Percentiles rank a stretch among this genome's conserved stretches.
Conservation (phyloP, 306 rosid species). For the Rosa rugosa region DNA sequence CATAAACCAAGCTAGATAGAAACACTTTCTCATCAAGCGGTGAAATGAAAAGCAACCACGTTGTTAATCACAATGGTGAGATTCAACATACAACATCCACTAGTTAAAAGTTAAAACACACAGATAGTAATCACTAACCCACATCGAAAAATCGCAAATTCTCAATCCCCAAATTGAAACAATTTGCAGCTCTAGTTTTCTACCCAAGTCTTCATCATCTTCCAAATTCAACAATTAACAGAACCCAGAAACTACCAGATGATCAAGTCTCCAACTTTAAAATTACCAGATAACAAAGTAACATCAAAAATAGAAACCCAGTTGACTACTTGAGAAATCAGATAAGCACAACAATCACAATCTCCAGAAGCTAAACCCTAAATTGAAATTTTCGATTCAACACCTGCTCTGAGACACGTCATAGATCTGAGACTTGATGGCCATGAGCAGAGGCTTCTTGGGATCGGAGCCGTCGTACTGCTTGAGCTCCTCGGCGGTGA, state of each 20-base stretch:
- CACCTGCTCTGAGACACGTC: slow-evolving; percentile 96
- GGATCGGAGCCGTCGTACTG: slow-evolving; percentile 75
- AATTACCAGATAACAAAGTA: neutral
- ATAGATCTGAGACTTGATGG: slow-evolving; percentile 97
- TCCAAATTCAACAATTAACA: neutral
- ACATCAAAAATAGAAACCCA: neutral
- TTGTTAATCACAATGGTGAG: neutral
- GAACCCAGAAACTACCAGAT: neutral
- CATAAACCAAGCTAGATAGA: neutral
- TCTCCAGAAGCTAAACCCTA: slow-evolving; percentile 16
- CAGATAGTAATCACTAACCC: neutral
- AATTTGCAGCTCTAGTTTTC: neutral
- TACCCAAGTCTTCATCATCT: neutral
- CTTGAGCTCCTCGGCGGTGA: slow-evolving; percentile 67
- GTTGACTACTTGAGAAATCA: slow-evolving; percentile 5
- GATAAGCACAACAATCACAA: slow-evolving; percentile 1
- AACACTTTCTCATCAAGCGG: slow-evolving; percentile 7
- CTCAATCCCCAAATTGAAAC: neutral
- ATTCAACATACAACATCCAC: neutral
- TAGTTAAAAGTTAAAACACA: neutral
- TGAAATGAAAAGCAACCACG: neutral
- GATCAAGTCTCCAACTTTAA: neutral
- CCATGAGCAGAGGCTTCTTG: slow-evolving; percentile 83
- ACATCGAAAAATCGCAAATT: neutral
- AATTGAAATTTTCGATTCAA: neutral